Conservation (phyloP, 441 rosid genomes). For the Erysimum cheiri region DNA sequence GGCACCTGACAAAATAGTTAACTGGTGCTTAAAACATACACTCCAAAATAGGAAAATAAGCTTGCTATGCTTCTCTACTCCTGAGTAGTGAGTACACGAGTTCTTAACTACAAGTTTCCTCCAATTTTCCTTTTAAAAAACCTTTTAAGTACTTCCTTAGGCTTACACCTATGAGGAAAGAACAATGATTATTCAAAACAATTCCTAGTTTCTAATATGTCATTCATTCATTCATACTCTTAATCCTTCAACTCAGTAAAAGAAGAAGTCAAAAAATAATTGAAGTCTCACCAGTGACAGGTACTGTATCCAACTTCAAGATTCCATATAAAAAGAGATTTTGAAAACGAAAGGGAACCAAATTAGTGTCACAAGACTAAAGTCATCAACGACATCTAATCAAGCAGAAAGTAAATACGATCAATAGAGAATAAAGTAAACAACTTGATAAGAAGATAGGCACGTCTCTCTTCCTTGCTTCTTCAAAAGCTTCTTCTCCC, state of each 20-base stretch:
- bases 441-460: constrained; percentile 96
- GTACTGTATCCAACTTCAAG: constrained; percentile 98
- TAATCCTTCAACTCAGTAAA: neutral
- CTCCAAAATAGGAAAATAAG: constrained; percentile 9
- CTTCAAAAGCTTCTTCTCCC: constrained; percentile 92
- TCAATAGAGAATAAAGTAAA: constrained; percentile 12
- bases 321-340: constrained; percentile 38
- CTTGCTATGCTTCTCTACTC: neutral
- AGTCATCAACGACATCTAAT: constrained; percentile 15
- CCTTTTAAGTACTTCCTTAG: neutral
- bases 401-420: constrained; percentile 1
- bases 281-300: constrained; percentile 86
- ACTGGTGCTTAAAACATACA: constrained; percentile 13
- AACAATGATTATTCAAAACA: neutral
- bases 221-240: neutral
- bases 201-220: neutral
- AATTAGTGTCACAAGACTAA: constrained; percentile 27
- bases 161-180: neutral
- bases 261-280: neutral
- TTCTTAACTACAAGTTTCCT: constrained; percentile 5
- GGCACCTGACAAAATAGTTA: constrained; percentile 66
- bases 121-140: neutral
- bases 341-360: constrained; percentile 35
- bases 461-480: constrained; percentile 77
- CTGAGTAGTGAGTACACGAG: neutral